Base-by-base conservation (phyloP, 2,329 filamentous ascomycete species). In the Dactylellina leptospora region DNA sequence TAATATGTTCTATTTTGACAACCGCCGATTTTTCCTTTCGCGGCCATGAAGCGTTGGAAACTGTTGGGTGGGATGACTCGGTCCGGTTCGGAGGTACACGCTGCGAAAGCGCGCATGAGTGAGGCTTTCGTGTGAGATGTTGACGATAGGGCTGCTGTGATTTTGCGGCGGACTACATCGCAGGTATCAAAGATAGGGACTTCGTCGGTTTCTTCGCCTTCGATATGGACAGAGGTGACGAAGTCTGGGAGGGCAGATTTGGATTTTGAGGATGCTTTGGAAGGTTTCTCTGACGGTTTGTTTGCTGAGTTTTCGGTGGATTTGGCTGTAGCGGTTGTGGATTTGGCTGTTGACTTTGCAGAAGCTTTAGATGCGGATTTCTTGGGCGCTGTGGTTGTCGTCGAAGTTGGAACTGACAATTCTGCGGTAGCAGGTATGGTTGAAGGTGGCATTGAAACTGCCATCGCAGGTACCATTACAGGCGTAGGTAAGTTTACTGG, bases 161-260 rank as follows among this genome's bases (percentile, higher is more conserved):
- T 86, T 79, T 87, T 87, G 76, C 80, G 82, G 48, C 86, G 83
- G 11, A 87, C 77, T 54, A 85, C 84, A 74, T 87, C 83, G 78
- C 85, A 87, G 3, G 83, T 84, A 73, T 87, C 85, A 75, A 80
- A 87, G 28, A 88, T 79, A 0, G 79, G 78, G 4, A 87, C 84
- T 0, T 64, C 75, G 30, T 81, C 80, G 0, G 78, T 75, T 0
- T 81, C 81, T 77, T 44, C 38, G 10, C 38, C 38, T 8, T 44
- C 38, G 16, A 44, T 11, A 16, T 44, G 38, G 38, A 44, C 16
- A n/a, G n/a, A n/a, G n/a, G 30, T 10, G 23, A 33, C 38, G 25
- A 16, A 25, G 2, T 48, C 53, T 11, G 28, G 2, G 22, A 18
- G 23, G 10, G 47, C 44, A 16, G 59, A 33, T 38, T 63, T 63